Evolutionary conservation across 2,329 filamentous ascomycete species (phyloP), one percentile per base, ranked within the genome.

Genomic region (Fusarium sp.): DNA sequence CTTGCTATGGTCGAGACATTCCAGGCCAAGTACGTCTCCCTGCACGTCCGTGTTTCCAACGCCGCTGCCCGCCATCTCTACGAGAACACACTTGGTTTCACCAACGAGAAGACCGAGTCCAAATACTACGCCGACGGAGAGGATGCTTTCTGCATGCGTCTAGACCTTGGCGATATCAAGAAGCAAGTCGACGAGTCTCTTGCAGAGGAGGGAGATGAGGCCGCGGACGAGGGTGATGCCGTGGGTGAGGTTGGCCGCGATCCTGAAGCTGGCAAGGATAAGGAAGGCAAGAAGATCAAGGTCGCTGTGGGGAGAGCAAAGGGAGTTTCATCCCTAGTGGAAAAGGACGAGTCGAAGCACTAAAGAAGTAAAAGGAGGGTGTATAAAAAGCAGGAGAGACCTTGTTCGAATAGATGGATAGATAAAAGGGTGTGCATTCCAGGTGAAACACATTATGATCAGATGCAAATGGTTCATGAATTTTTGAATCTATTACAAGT

Each of bases 81-180:
- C 87, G 90, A 93, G 75, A 92, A 97, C 78, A 98, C 94, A 0
- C 89, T 98, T 1, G 91, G 93, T 57, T 98, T 98, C 86, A 88
- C 90, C 78, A 92, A 93, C 72, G 93, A 96, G 71, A 96, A 94
- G 84, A 89, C 91, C 13, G 93, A 97, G 82, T 79, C 87, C 50
- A 96, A 94, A 82, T 97, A 97, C 87, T 99, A 99, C 79, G 96
- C 96, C 61, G 96, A 99, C 80, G 95, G 95, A 64, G 96, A 99
- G 83, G 93, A 99, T 83, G 96, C 96, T 40, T 97, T 90, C 79
- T 92, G 90, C 78, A 99, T 99, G 96, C 90, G 90, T 68, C 92
- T 97, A 79, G 92, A 98, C 76, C 86, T 99, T 45, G 83, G 87
- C 63, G 84, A 86, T 71, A 85, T 92, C 78, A 80, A 83, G 66